These are phyloP conservation scores for Tagetes patula DNA, from an alignment of 129 eudicot species.

Conservation along the genomic window DNA sequence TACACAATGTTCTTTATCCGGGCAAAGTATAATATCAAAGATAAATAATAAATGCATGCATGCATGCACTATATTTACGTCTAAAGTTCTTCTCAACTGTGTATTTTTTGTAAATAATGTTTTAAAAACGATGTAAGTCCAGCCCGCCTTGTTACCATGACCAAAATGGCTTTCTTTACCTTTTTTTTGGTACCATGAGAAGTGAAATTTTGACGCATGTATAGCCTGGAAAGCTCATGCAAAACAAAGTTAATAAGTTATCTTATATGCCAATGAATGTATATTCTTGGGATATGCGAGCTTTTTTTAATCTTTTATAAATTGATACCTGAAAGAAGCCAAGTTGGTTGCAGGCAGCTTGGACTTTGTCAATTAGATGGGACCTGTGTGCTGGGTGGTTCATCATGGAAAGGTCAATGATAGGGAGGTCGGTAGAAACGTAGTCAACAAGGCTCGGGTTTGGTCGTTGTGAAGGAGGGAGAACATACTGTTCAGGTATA, in stretches of 20 bases:
- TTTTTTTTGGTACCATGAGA: conserved; percentile 1
- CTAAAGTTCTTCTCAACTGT: background rate
- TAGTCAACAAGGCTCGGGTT: conserved; percentile 12
- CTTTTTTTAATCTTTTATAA: background rate
- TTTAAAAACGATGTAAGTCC: conserved; percentile 10
- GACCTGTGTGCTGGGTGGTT: conserved; percentile 41
- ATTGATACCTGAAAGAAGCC: conserved; percentile 69
- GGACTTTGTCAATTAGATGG: conserved; percentile 35
- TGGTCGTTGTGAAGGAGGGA: conserved; percentile 56
- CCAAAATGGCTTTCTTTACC: conserved; percentile 19
- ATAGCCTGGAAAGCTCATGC: conserved; percentile 26
- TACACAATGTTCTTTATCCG: conserved; percentile 17
- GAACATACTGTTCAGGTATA: conserved; percentile 46
- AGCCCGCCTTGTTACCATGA: conserved; percentile 11
- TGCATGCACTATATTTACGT: conserved; percentile 36
- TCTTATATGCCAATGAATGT: conserved; percentile 3
- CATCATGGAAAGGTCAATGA: conserved; percentile 52
- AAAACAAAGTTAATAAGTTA: conserved; percentile 13
- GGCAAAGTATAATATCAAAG: background rate
- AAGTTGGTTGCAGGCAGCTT: conserved; percentile 53
- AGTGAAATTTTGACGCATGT: conserved; percentile 18
- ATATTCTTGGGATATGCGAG: background rate
- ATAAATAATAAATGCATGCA: conserved; percentile 35
- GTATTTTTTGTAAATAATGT: background rate
- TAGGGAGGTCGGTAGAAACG: conserved; percentile 35